These are phyloP conservation scores for Gaillardinia entomophila DNA, from an alignment of 805 yeast species.

Conservation along the genomic window DNA sequence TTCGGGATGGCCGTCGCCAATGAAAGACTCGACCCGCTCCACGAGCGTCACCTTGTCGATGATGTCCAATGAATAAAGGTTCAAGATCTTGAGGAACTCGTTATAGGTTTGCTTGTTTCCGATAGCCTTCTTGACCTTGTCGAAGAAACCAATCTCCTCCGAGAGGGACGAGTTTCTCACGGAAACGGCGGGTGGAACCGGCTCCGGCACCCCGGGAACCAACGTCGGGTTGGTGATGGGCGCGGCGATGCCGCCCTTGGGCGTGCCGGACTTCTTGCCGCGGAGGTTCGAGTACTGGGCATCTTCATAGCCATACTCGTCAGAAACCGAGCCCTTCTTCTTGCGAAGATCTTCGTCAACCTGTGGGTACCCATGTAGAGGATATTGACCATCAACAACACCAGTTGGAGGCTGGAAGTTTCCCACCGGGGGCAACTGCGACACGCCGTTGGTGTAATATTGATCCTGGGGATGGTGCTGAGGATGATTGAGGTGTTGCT, in stretches of 20 bases:
- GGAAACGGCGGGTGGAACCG: slow-evolving; percentile 45
- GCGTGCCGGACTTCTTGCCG: slow-evolving; percentile 13
- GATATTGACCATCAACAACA: slow-evolving; percentile 14
- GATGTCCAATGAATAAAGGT: slow-evolving; percentile 84
- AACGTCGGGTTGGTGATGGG: slow-evolving; percentile 52
- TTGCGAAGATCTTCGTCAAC: slow-evolving; percentile 2
- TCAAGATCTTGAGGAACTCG: slow-evolving; percentile 85
- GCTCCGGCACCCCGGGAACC: slow-evolving; percentile 84
- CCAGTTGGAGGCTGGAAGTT: slow-evolving; percentile 68
- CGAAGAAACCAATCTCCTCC: slow-evolving; percentile 88
- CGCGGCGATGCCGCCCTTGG: slow-evolving; percentile 29
- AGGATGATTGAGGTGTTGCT: slow-evolving; percentile 11
- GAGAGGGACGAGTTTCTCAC: slow-evolving; percentile 55
- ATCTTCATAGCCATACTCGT: slow-evolving; percentile 34
- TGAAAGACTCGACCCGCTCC: slow-evolving; percentile 76
- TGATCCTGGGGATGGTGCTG: slow-evolving; percentile 10
- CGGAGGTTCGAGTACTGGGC: slow-evolving; percentile 46
- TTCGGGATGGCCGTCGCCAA: slow-evolving; percentile 72
- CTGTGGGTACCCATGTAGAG: slow-evolving; percentile 6
- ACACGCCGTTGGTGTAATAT: slow-evolving; percentile 21
- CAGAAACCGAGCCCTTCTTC: slow-evolving; percentile 9
- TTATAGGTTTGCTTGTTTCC: slow-evolving; percentile 86
- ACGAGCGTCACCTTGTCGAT: slow-evolving; percentile 79
- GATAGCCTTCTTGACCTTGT: slow-evolving; percentile 81
- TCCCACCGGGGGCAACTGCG: slow-evolving; percentile 84